These are phyloP conservation scores for Salvia sclarea DNA, from an alignment of 305 asterid genomes.

Conservation along the genomic window DNA sequence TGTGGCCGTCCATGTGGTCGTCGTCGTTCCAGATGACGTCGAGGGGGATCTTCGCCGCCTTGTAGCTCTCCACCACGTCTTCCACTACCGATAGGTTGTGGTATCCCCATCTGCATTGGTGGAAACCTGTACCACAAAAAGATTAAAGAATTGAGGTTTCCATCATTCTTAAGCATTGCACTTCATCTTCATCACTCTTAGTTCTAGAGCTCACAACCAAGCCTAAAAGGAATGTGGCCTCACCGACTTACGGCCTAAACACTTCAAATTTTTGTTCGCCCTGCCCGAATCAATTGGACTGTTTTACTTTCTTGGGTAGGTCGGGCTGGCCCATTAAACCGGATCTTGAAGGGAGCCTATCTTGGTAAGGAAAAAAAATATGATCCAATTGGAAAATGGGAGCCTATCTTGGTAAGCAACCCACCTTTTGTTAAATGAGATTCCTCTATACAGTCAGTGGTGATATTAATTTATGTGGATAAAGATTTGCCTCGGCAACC, in stretches of 20 bases:
- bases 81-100: slow-evolving; percentile 84
- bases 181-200: too few relatives aligned
- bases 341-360: not conserved
- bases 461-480: not conserved
- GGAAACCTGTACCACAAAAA: slow-evolving; percentile 61
- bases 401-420: slow-evolving; percentile 1
- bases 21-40: slow-evolving; percentile 97
- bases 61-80: slow-evolving; percentile 82
- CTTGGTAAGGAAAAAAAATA: not conserved
- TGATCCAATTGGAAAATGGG: slow-evolving; percentile 23
- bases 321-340: not conserved
- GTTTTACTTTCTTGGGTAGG: not conserved
- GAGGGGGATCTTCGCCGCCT: slow-evolving; percentile 78
- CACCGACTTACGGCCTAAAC: too few relatives aligned
- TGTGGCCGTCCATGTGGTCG: slow-evolving; percentile 95
- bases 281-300: too few relatives aligned
- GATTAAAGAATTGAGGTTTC: not conserved
- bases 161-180: too few relatives aligned
- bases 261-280: not conserved
- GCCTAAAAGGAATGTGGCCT: too few relatives aligned
- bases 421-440: not conserved
- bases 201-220: too few relatives aligned
- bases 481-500: not conserved
- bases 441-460: not conserved
- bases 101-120: slow-evolving; percentile 99